Percentiles rank a stretch among this genome's conserved stretches.
These are phyloP conservation scores for Spergularia marina DNA, from an alignment of 148 eudicot species.

Conservation along the genomic window DNA sequence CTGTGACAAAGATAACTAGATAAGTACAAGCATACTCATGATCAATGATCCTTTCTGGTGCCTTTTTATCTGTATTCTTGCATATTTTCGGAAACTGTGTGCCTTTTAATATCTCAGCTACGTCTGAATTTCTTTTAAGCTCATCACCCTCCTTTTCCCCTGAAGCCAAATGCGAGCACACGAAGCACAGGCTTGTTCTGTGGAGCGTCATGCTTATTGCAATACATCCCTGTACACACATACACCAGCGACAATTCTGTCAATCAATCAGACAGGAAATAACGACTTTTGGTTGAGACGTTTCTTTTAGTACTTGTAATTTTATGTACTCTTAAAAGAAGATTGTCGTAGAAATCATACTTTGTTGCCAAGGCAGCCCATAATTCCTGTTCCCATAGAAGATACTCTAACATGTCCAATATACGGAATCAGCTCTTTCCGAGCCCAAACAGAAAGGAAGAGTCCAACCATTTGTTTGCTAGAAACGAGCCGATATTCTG, in stretches of 20 bases:
- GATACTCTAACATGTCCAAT: constrained; percentile 76
- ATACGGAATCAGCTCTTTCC: constrained; percentile 57
- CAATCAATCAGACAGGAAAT: too few relatives aligned
- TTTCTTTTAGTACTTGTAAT: too few relatives aligned
- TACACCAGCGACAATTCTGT: too few relatives aligned
- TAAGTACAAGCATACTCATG: constrained; percentile 78
- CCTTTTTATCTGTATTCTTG: constrained; percentile 43
- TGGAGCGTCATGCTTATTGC: constrained; percentile 81
- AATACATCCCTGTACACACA: constrained; percentile 65
- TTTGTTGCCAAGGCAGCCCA: constrained; percentile 95
- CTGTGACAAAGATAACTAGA: constrained; percentile 24
- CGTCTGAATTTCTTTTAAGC: constrained; percentile 71
- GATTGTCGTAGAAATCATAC: constrained; percentile 25
- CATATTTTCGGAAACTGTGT: constrained; percentile 62
- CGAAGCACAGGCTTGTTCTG: constrained; percentile 87
- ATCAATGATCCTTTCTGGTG: constrained; percentile 71
- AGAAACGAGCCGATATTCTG: constrained; percentile 56
- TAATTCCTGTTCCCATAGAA: constrained; percentile 77
- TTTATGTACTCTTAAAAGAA: neutral
- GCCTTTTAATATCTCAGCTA: constrained; percentile 73
- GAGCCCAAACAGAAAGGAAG: constrained; percentile 75
- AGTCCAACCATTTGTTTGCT: constrained; percentile 95
- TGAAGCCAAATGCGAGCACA: constrained; percentile 87
- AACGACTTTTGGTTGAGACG: too few relatives aligned
- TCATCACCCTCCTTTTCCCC: constrained; percentile 95